Base-by-base conservation (phyloP, 345 rosid genomes). In the Eucalyptus viminalis region DNA sequence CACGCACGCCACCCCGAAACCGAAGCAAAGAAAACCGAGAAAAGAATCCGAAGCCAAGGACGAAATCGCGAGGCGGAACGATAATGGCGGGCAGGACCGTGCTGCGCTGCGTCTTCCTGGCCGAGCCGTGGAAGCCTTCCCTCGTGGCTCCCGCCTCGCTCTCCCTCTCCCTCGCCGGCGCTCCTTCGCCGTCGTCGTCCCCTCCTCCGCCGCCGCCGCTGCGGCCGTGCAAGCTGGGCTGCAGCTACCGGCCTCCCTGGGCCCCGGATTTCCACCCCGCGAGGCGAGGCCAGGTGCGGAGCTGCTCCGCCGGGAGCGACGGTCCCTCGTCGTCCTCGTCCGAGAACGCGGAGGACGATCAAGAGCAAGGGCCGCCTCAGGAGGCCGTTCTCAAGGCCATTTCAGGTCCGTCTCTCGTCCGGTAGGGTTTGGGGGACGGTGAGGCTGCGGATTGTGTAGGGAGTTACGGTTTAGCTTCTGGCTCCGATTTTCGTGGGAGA, bases 371-470 rank as follows among this genome's bases (percentile, higher is more conserved):
- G 1, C 99, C 97, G 8, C 97, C 99, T 65, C 99, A 96, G 88
- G 99, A 98, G 93, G 99, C 99, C 72, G 95, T 98, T 88, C 97
- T 98, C 80, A 98, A 95, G 91, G 99, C 98, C 87, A 97, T 98
- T 92, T 97, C 99, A 92, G 99, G 99, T 97, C 1, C 62, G 50
- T 86, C 11, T 86, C 34, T 69, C 44, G 80, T 37, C 45, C 45
- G 14, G 16, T 22, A 43, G 25, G 89, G 53, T 49, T 49, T 14
- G 37, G 60, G 21, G 58, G 43, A 31, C 83, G 58, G 65, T 25
- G 62, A 51, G 62, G 8, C 24, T 17, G 72, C 56, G 47, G 40
- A 40, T 87, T 34, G 83, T 6, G 45, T 37, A 19, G 45, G 45
- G 22, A 21, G 45, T 37, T 72, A 37, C 14, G 27, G 83, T 37